These are phyloP conservation scores for Pittosporum tobira DNA, from an alignment of 129 eudicot species.

Conservation along the genomic window DNA sequence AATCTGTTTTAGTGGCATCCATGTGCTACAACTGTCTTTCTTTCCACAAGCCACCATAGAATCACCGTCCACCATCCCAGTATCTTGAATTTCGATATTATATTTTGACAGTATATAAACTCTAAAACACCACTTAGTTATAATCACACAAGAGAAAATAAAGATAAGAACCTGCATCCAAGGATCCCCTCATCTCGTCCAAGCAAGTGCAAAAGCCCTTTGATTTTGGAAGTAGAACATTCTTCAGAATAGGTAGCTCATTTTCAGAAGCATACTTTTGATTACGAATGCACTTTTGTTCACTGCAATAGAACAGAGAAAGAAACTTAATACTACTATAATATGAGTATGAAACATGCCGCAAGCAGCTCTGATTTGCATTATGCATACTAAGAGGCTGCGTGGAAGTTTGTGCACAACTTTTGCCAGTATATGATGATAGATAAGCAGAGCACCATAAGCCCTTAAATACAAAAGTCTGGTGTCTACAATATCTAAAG, in stretches of 20 bases:
- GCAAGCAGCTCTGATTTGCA: conserved; percentile 6
- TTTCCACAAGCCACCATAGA: background rate
- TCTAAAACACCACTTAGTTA: background rate
- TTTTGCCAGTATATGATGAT: background rate
- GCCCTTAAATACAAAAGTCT: background rate
- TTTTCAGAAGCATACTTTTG: conserved; percentile 79
- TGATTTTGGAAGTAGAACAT: conserved; percentile 79
- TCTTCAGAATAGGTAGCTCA: conserved; percentile 63
- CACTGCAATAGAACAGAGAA: conserved; percentile 34
- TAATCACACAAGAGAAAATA: conserved; percentile 1
- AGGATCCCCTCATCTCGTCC: conserved; percentile 49
- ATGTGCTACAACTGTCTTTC: background rate
- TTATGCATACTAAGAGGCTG: background rate
- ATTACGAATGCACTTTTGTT: conserved; percentile 68
- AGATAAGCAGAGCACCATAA: background rate
- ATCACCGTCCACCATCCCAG: background rate
- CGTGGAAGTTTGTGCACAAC: background rate
- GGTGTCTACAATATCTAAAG: background rate
- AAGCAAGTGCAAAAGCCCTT: conserved; percentile 80
- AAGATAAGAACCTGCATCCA: conserved; percentile 73
- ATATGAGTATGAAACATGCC: background rate
- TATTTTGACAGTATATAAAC: background rate
- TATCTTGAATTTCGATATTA: background rate
- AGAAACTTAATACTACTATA: background rate
- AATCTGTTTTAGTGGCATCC: background rate